phyloP scores from a whole-genome alignment of 169 alveolate genomes.

The Eimeria acervulina region DNA sequence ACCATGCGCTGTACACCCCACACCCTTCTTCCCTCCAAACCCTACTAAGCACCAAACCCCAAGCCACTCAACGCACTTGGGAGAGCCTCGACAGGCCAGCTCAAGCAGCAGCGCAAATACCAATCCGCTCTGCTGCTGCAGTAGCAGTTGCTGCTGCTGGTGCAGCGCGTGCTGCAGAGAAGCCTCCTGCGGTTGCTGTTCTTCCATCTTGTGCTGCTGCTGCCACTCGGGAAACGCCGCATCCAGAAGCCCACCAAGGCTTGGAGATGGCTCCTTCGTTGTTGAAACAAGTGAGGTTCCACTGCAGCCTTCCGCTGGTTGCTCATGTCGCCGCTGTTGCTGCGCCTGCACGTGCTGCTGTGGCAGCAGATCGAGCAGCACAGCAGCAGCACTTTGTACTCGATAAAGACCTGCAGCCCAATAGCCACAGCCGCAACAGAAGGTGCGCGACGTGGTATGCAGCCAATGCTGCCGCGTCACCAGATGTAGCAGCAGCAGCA shows the following conservation, averaged over 20 bases:
- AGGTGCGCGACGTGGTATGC: not conserved
- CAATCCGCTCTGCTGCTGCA: constrained; percentile 47
- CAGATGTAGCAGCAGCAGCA: not conserved
- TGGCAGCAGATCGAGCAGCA: constrained; percentile 34
- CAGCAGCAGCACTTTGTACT: constrained; percentile 30
- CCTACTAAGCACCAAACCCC: not conserved
- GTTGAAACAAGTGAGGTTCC: not conserved
- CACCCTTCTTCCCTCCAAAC: too few relatives aligned
- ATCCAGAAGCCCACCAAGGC: constrained; percentile 15
- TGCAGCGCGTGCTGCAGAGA: not conserved
- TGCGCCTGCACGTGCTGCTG: constrained; percentile 29
- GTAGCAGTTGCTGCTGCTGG: constrained; percentile 25
- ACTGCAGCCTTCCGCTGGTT: constrained; percentile 5
- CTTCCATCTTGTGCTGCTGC: constrained; percentile 3
- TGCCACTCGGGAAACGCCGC: constrained; percentile 57
- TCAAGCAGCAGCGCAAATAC: constrained; percentile 35
- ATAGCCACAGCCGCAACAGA: not conserved
- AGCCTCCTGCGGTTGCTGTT: constrained; percentile 21
- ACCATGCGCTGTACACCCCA: not conserved
- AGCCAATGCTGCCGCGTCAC: constrained; percentile 16
- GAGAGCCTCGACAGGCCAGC: constrained; percentile 30
- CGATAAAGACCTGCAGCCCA: constrained; percentile 38
- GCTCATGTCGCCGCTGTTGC: constrained; percentile 20
- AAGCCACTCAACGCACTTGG: not conserved
- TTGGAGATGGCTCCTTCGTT: not conserved